Evolutionary conservation across 1,284 basidiomycete species (phyloP), one percentile per base, ranked within the genome.

Genomic region (Trametes versicolor): DNA sequence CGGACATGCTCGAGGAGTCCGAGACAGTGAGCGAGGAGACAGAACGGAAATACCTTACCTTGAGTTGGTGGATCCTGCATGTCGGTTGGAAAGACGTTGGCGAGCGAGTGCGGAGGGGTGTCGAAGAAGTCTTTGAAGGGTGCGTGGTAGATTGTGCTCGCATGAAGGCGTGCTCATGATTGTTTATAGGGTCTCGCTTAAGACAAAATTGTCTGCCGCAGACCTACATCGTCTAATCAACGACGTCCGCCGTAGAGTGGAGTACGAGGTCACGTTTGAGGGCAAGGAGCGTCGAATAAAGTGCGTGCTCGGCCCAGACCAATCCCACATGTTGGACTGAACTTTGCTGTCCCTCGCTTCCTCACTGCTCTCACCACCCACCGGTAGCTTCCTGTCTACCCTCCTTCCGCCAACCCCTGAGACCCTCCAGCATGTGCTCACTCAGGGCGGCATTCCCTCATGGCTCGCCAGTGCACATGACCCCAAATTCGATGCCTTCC

Each of bases 21-120:
- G 79, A 74, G 36, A 48, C 60, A 12, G 64, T 88, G 15, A 78
- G 76, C 39, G 86, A 89, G 43, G 87, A 89, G 58, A 87, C 87
- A 0, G 93, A 96, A 77, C 81, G 86, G 66, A 90, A 90, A 73
- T 97, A 90, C 73, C 81, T 97, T 62, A 95, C 93, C 0, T 86
- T 96, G 67, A 93, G 89, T 57, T 97, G 95, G 93, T 97, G 95
- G 94, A 83, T 97, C 53, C 75, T 97, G 60, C 91, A 97, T 72
- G 89, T 93, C 4, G 95, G 96, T 0, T 97, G 95, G 94, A 91
- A 91, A 71, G 88, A 91, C 60, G 84, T 97, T 0, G 88, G 88
- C 0, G 88, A 90, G 68, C 80, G 91, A 25, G 91, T 96, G 1
- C 78, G 88, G 67, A 79, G 84, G 49, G 92, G 88, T 0, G 93